These are phyloP conservation scores for Crithidia brevicula DNA, from an alignment of 208 protist genomes.

Conservation along the genomic window DNA sequence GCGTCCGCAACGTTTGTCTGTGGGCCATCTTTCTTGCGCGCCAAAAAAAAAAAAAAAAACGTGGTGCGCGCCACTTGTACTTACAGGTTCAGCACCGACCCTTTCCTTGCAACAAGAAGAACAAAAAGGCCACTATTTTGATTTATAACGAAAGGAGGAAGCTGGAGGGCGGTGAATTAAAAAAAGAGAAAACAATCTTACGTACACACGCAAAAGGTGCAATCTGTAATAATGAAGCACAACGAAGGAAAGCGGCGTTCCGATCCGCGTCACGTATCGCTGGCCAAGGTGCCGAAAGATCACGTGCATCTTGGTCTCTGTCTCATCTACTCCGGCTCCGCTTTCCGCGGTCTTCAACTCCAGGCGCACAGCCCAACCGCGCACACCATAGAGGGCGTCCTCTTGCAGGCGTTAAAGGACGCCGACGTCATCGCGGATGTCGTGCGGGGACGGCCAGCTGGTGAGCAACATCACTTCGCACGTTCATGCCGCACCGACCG, in stretches of 20 bases:
- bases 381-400: conserved; percentile 82
- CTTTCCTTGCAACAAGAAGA: too few relatives aligned
- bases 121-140: too few relatives aligned
- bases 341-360: conserved; percentile 81
- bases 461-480: conserved; percentile 60
- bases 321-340: conserved; percentile 69
- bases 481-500: conserved; percentile 86
- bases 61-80: too few relatives aligned
- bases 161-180: too few relatives aligned
- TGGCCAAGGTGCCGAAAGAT: conserved; percentile 58
- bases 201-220: too few relatives aligned
- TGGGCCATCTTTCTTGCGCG: too few relatives aligned
- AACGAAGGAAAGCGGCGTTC: conserved; percentile 23
- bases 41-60: too few relatives aligned
- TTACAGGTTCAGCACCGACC: too few relatives aligned
- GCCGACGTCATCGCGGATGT: conserved; percentile 52
- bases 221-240: too few relatives aligned
- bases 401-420: conserved; percentile 77
- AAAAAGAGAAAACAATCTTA: too few relatives aligned
- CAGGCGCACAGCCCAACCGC: conserved; percentile 75
- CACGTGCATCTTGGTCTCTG: conserved; percentile 70
- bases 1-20: too few relatives aligned
- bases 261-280: conserved; percentile 38
- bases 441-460: conserved; percentile 41
- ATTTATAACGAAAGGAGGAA: too few relatives aligned